Percentiles rank a stretch among this genome's conserved stretches.
These are phyloP conservation scores for Saccharomyces uvarum DNA, from an alignment of 1,139 yeast species.

Conservation along the genomic window DNA sequence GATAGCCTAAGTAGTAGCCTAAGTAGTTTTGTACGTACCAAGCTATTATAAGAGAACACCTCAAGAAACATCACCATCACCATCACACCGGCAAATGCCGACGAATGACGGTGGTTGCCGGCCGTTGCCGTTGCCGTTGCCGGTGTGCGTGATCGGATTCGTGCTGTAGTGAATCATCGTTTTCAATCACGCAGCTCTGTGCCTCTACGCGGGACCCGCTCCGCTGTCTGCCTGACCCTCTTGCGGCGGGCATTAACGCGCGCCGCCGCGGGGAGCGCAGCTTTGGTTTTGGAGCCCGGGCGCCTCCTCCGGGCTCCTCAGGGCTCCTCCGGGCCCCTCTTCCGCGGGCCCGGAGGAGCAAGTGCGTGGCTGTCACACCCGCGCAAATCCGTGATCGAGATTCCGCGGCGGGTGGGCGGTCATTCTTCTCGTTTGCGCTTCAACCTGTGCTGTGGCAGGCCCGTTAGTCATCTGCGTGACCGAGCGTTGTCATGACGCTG, in stretches of 20 bases:
- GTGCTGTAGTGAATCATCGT: background rate
- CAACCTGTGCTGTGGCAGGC: background rate
- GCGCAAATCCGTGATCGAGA: background rate
- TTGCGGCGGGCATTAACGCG: background rate
- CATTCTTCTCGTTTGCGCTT: background rate
- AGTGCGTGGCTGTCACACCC: background rate
- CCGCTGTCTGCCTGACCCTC: background rate
- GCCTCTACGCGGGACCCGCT: no score
- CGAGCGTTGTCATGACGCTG: background rate
- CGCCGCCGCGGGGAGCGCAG: background rate
- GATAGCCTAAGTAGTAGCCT: background rate
- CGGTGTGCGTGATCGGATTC: background rate
- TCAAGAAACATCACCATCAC: background rate
- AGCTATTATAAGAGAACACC: background rate
- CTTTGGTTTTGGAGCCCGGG: background rate
- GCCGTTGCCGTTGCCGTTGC: background rate
- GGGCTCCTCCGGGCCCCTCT: background rate
- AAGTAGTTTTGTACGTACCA: conserved; percentile 2
- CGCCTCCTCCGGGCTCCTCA: background rate
- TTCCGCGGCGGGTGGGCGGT: background rate
- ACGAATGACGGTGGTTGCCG: background rate
- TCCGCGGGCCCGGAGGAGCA: background rate
- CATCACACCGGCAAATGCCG: background rate
- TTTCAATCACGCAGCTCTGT: background rate
- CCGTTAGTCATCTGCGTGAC: background rate